Evolutionary conservation across 352 stramenopile species (phyloP).

Genomic region (Pythium aristosporum): DNA sequence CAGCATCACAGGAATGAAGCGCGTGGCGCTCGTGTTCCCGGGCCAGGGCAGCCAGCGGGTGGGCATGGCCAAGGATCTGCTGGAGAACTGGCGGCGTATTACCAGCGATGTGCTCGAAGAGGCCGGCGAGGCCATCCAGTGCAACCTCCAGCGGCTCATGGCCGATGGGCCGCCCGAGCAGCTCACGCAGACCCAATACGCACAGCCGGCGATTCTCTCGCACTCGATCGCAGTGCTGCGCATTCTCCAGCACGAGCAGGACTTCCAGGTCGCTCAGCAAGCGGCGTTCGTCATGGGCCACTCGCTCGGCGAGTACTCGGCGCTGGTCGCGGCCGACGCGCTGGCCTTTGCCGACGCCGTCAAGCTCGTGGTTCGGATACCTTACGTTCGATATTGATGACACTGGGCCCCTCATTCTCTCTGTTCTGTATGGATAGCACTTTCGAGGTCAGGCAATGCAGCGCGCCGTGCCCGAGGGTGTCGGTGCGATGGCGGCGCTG

Average conservation of each 20-base stretch:
- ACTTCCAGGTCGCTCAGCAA: slow-evolving; percentile 32
- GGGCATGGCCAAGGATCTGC: slow-evolving; percentile 75
- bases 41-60: slow-evolving; percentile 82
- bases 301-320: slow-evolving; percentile 87
- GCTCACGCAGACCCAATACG: slow-evolving; percentile 71
- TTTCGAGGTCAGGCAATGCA: slow-evolving; percentile 74
- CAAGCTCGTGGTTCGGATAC: slow-evolving; percentile 49
- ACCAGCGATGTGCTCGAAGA: slow-evolving; percentile 67
- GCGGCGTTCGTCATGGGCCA: slow-evolving; percentile 66
- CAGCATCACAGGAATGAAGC: slow-evolving; percentile 8
- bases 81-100: slow-evolving; percentile 63
- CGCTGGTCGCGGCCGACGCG: slow-evolving; percentile 65
- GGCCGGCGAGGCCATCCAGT: slow-evolving; percentile 64
- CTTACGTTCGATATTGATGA: neutral
- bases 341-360: slow-evolving; percentile 69
- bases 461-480: slow-evolving; percentile 44
- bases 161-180: slow-evolving; percentile 51
- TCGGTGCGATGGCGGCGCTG: slow-evolving; percentile 76
- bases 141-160: slow-evolving; percentile 62
- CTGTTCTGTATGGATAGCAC: slow-evolving; percentile 30
- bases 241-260: slow-evolving; percentile 63
- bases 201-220: slow-evolving; percentile 79
- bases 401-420: too few relatives aligned
- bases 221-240: slow-evolving; percentile 75
- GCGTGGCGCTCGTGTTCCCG: slow-evolving; percentile 75